Percentiles rank a stretch among this genome's conserved stretches.
These are phyloP conservation scores for Lophiotrema nucula DNA, from an alignment of 495 filamentous ascomycete genomes.

Conservation along the genomic window DNA sequence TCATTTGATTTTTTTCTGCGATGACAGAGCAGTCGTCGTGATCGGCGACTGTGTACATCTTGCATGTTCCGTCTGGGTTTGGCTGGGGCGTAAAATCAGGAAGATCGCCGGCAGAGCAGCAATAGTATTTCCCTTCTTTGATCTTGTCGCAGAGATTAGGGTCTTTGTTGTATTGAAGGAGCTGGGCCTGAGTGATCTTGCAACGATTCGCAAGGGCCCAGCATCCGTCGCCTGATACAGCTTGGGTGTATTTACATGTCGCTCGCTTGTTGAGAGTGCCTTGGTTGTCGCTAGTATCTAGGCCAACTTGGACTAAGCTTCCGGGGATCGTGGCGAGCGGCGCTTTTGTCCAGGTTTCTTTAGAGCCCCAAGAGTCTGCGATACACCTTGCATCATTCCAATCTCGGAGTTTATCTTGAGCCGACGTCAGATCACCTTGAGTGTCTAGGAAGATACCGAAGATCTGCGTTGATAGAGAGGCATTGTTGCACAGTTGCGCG, in stretches of 20 bases:
- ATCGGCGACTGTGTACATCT: slow-evolving; percentile 35
- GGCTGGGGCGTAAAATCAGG: slow-evolving; percentile 44
- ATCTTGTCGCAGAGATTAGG: slow-evolving; percentile 42
- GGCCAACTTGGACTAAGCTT: not conserved
- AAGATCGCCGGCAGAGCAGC: slow-evolving; percentile 47
- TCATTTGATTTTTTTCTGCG: slow-evolving; percentile 37
- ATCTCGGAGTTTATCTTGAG: not conserved
- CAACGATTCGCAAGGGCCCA: not conserved
- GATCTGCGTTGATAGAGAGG: not conserved
- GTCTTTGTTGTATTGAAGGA: not conserved
- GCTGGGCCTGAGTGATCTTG: not conserved
- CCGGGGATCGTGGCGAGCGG: not conserved
- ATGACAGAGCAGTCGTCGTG: slow-evolving; percentile 39
- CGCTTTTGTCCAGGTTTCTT: not conserved
- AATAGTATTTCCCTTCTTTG: slow-evolving; percentile 42
- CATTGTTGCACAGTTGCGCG: not conserved
- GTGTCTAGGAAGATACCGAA: not conserved
- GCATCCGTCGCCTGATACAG: not conserved
- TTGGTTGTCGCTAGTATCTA: not conserved
- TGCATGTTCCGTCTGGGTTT: slow-evolving; percentile 47
- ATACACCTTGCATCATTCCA: not conserved
- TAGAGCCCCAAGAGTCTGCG: not conserved
- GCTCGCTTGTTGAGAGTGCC: not conserved
- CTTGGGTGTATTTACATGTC: not conserved
- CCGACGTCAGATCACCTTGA: not conserved